A percentile compares a stretch with the other conserved stretches of the same genome.
These are phyloP conservation scores for Gastrolobium bilobum DNA, from an alignment of 306 rosid species.

Conservation along the genomic window DNA sequence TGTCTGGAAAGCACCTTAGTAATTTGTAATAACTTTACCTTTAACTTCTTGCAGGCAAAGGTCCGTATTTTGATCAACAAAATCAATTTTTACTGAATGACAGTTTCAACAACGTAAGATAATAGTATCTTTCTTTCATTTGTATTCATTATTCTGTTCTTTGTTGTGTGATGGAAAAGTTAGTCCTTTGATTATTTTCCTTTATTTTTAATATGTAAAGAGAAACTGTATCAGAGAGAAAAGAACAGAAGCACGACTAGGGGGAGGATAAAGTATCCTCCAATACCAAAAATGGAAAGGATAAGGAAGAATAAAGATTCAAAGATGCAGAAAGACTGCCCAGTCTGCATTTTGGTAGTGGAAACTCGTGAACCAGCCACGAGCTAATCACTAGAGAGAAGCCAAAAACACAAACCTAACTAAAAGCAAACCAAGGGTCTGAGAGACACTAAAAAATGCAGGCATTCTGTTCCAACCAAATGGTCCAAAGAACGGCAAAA, in stretches of 20 bases:
- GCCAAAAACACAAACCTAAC: constrained; percentile 16
- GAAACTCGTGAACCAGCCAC: constrained; percentile 20
- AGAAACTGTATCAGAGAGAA: constrained; percentile 16
- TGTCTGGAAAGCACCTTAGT: constrained; percentile 39
- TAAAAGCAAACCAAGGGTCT: constrained; percentile 19
- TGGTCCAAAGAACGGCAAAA: not conserved
- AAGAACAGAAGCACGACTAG: not conserved
- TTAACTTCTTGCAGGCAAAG: constrained; percentile 56
- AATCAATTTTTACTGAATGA: constrained; percentile 62
- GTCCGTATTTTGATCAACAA: constrained; percentile 63
- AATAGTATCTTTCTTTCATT: constrained; percentile 36
- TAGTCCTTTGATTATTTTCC: constrained; percentile 24
- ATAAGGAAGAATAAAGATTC: not conserved
- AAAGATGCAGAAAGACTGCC: constrained; percentile 11
- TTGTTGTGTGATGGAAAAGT: constrained; percentile 7
- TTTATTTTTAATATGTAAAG: not conserved
- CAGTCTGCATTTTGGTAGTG: not conserved
- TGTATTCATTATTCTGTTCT: constrained; percentile 20
- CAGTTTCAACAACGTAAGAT: constrained; percentile 68
- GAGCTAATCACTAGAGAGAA: constrained; percentile 7
- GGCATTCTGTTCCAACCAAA: constrained; percentile 2
- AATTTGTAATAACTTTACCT: constrained; percentile 40
- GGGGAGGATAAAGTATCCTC: constrained; percentile 2
- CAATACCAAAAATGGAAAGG: constrained; percentile 1
- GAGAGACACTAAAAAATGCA: not conserved